A percentile compares a stretch with the other conserved stretches of the same genome.
Conservation (phyloP, 768 basidiomycete genomes). For the Coprinopsis strossmayeri region DNA sequence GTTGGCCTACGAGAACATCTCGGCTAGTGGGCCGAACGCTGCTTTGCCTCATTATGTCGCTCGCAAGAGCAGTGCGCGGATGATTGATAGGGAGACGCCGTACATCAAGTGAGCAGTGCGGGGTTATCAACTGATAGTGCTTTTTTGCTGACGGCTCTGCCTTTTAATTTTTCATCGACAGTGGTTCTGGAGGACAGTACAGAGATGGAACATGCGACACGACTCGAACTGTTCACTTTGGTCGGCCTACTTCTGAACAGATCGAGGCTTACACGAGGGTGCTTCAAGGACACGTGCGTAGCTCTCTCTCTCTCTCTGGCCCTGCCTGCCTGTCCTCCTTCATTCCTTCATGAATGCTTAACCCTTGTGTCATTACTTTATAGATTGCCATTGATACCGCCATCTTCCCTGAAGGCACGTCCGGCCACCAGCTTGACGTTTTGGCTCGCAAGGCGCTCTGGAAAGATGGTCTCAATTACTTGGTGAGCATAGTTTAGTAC, state of each 20-base stretch:
- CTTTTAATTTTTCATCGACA: conserved; percentile 22
- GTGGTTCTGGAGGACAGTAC: conserved; percentile 91
- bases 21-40: conserved; percentile 85
- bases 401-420: conserved; percentile 87
- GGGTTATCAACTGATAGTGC: too few relatives aligned
- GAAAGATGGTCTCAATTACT: conserved; percentile 80
- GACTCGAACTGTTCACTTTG: conserved; percentile 80
- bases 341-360: conserved; percentile 13
- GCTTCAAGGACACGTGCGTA: conserved; percentile 88
- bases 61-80: conserved; percentile 52
- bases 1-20: conserved; percentile 85
- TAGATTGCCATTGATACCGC: conserved; percentile 89
- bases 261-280: conserved; percentile 92
- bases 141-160: neutral
- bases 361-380: neutral
- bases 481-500: conserved; percentile 35
- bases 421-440: conserved; percentile 78
- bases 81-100: conserved; percentile 74
- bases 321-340: conserved; percentile 10
- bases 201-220: conserved; percentile 87
- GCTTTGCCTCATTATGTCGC: conserved; percentile 94
- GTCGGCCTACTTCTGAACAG: conserved; percentile 78
- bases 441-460: conserved; percentile 85
- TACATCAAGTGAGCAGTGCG: conserved; percentile 81
- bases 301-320: conserved; percentile 15